A percentile compares a stretch with the other conserved stretches of the same genome.
phyloP scores from a whole-genome alignment of 1,284 basidiomycete species.

The Ustilago sp. region DNA sequence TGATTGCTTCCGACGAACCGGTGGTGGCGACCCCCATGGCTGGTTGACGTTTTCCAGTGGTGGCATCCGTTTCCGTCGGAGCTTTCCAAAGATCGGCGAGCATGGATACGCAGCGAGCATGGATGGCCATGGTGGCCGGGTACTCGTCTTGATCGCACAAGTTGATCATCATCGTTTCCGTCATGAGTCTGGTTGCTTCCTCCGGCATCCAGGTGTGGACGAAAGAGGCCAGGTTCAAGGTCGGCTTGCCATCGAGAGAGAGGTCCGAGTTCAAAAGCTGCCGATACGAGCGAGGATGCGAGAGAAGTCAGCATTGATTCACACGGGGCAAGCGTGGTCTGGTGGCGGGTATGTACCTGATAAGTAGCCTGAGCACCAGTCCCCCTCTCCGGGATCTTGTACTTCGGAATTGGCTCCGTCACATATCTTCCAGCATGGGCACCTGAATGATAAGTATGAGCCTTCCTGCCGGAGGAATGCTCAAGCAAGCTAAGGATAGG shows the following conservation, averaged over 20 bases:
- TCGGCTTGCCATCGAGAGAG: constrained; percentile 79
- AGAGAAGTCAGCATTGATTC: not conserved
- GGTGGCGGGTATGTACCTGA: constrained; percentile 32
- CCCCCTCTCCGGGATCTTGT: constrained; percentile 70
- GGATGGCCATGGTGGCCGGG: constrained; percentile 72
- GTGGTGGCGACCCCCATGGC: constrained; percentile 82
- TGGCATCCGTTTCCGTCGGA: constrained; percentile 43
- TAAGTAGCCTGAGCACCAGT: constrained; percentile 70
- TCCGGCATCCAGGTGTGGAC: constrained; percentile 75
- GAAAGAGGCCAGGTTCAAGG: constrained; percentile 81
- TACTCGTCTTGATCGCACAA: constrained; percentile 90
- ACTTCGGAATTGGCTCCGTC: constrained; percentile 69
- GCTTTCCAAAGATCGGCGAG: constrained; percentile 94
- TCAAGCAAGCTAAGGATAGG: constrained; percentile 51
- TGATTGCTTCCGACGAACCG: constrained; percentile 88
- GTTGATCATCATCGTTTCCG: constrained; percentile 78
- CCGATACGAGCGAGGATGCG: constrained; percentile 6
- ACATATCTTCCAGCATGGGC: constrained; percentile 63
- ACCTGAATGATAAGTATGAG: constrained; percentile 31
- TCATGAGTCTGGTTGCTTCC: constrained; percentile 68
- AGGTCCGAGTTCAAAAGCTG: constrained; percentile 81
- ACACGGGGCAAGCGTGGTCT: not conserved
- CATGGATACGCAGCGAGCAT: constrained; percentile 76
- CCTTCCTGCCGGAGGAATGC: constrained; percentile 28
- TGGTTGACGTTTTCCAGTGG: constrained; percentile 52